A percentile compares a stretch with the other conserved stretches of the same genome.
Evolutionary conservation across 139 green algal genomes (phyloP).

Genomic region (Picochlorum costavermella): DNA sequence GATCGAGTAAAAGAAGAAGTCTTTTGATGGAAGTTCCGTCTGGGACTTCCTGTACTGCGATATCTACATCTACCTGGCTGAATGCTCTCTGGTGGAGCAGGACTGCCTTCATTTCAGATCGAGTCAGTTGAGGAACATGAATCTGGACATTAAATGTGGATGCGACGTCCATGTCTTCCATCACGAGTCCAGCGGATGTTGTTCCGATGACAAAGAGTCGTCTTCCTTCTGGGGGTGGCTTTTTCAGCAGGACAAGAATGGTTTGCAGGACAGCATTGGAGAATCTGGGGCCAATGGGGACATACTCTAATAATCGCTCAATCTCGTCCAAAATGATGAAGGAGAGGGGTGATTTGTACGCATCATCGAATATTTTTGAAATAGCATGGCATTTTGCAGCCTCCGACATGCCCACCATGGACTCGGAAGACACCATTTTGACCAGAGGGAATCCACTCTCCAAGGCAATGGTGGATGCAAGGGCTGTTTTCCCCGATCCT

Average conservation of each 20-base stretch:
- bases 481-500: conserved; percentile 88
- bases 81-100: conserved; percentile 60
- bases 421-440: conserved; percentile 79
- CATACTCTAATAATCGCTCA: conserved; percentile 96
- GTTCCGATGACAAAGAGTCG: conserved; percentile 83
- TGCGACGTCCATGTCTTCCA: conserved; percentile 61
- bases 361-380: conserved; percentile 89
- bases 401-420: conserved; percentile 84
- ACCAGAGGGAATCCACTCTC: conserved; percentile 87
- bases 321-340: conserved; percentile 96
- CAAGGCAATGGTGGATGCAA: conserved; percentile 81
- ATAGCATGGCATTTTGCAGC: conserved; percentile 62
- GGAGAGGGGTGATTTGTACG: conserved; percentile 76
- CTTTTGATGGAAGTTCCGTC: conserved; percentile 84
- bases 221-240: conserved; percentile 70
- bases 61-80: conserved; percentile 20
- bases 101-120: conserved; percentile 63
- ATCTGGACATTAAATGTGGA: conserved; percentile 83
- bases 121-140: conserved; percentile 68
- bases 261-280: conserved; percentile 90
- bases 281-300: conserved; percentile 92
- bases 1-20: conserved; percentile 91
- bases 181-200: conserved; percentile 38
- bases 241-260: conserved; percentile 92
- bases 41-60: conserved; percentile 26